Percentiles rank a stretch among this genome's conserved stretches.
phyloP scores from a whole-genome alignment of 2,329 filamentous ascomycete species.

The Xylaria sp. region DNA sequence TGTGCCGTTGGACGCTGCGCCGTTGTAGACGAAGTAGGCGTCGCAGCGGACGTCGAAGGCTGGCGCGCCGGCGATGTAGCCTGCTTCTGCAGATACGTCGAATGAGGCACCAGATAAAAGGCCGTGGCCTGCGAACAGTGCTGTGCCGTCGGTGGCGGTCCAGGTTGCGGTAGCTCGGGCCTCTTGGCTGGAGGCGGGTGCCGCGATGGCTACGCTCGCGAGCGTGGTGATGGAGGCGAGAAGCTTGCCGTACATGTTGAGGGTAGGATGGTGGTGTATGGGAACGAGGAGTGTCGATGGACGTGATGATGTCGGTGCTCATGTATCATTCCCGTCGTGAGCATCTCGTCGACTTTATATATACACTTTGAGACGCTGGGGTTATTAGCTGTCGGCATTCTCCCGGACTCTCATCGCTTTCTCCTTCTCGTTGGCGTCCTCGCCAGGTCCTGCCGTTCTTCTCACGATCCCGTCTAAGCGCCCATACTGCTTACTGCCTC shows the following conservation, averaged over 20 bases:
- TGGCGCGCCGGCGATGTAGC: too few relatives aligned
- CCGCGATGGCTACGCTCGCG: too few relatives aligned
- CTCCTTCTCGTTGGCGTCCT: background rate
- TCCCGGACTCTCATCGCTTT: background rate
- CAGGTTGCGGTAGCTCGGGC: too few relatives aligned
- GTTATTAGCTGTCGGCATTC: background rate
- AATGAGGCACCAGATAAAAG: too few relatives aligned
- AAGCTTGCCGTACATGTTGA: constrained; percentile 11
- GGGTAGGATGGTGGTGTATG: background rate
- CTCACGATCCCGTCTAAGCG: background rate
- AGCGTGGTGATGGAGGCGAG: constrained; percentile 2
- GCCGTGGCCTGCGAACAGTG: too few relatives aligned
- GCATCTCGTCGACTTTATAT: constrained; percentile 1
- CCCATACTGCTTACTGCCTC: constrained; percentile 1
- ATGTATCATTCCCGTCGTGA: background rate
- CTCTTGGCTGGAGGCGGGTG: too few relatives aligned
- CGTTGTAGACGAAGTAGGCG: too few relatives aligned
- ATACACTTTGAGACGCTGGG: background rate
- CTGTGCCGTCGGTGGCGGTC: too few relatives aligned
- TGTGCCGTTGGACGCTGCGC: too few relatives aligned
- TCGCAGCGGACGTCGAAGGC: too few relatives aligned
- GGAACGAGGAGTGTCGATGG: background rate
- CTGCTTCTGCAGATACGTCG: too few relatives aligned
- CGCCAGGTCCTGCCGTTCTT: background rate
- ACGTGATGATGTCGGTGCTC: background rate